Evolutionary conservation across 192 early-diverging fungal genomes (phyloP).

Genomic region (Podila verticillata): DNA sequence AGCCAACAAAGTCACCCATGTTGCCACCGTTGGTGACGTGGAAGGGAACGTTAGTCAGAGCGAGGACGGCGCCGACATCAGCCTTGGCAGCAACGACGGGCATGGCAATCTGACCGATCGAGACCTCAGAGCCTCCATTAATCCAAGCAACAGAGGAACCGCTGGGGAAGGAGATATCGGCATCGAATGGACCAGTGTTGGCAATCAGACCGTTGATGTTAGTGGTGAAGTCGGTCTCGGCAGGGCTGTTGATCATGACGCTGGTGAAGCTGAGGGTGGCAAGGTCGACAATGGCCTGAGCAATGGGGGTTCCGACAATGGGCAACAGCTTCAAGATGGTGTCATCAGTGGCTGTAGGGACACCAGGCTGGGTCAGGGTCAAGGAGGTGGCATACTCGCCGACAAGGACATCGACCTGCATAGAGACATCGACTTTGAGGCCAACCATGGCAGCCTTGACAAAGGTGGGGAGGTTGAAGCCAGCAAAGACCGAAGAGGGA

Average conservation of each 20-base stretch:
- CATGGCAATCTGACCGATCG: conserved; percentile 58
- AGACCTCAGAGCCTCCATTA: conserved; percentile 16
- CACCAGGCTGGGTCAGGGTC: conserved; percentile 48
- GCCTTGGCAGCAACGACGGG: conserved; percentile 52
- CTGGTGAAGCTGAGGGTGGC: conserved; percentile 27
- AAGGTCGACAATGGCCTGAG: conserved; percentile 58
- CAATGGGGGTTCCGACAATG: conserved; percentile 65
- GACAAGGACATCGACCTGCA: conserved; percentile 54
- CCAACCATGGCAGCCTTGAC: conserved; percentile 56
- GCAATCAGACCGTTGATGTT: conserved; percentile 48
- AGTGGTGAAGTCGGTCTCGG: conserved; percentile 44
- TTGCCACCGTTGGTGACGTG: conserved; percentile 41
- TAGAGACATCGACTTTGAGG: conserved; percentile 58
- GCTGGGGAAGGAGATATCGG: conserved; percentile 43
- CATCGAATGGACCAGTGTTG: conserved; percentile 51
- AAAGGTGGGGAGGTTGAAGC: conserved; percentile 58
- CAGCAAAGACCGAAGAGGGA: conserved; percentile 49
- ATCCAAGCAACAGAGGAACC: conserved; percentile 51
- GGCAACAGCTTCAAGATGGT: conserved; percentile 61
- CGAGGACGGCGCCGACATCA: conserved; percentile 59
- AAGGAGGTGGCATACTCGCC: conserved; percentile 61
- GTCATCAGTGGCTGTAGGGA: conserved; percentile 57
- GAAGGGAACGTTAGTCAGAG: conserved; percentile 53
- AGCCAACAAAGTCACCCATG: conserved; percentile 61
- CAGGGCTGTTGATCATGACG: conserved; percentile 49